Evolutionary conservation across 1,284 basidiomycete genomes (phyloP), one percentile per base, ranked within the genome.

Genomic region (Microbotryum lychnidis-dioicae): DNA sequence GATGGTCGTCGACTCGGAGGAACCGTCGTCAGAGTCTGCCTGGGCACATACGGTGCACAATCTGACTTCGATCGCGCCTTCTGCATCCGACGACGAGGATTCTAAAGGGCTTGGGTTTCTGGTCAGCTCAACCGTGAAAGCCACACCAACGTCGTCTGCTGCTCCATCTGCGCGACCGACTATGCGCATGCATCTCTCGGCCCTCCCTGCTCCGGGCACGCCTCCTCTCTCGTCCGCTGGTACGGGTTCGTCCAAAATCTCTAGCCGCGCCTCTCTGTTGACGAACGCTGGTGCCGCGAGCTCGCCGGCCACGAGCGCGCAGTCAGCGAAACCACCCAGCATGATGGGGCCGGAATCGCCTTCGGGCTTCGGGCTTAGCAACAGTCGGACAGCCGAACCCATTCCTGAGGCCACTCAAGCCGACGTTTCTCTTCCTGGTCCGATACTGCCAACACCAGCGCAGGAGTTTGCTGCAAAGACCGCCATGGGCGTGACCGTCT

Each of bases 401-500:
- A 42, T 42, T 1, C 37, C 37, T 18, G 37, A 42, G 51, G 25
- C 51, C 0, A 53, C 51, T 18, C 6, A 53, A 53, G n/a, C 33
- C 37, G 37, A 42, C 12, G 16, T 18, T 42, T 16, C 37, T 14
- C 37, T 42, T 18, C 37, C 37, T 18, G 37, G 37, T 18, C 6
- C 37, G 16, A 42, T 18, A 10, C 0, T 42, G 37, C 37, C 37
- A 16, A 42, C 37, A 42, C 37, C 37, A 10, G 37, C 37, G 37
- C 37, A 42, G 37, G 12, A 18, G 14, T 18, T 42, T 42, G 37
- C 37, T 18, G 16, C 37, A 42, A 42, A 42, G 21, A 37, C 50
- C 27, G 64, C 57, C 6, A 60, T 65, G 50, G 60, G 64, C 14
- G 56, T 65, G 20, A 57, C 60, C 25, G 64, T 65, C 42, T 56